These are phyloP conservation scores for Volvox africanus DNA, from an alignment of 139 green algal species.

Conservation along the genomic window DNA sequence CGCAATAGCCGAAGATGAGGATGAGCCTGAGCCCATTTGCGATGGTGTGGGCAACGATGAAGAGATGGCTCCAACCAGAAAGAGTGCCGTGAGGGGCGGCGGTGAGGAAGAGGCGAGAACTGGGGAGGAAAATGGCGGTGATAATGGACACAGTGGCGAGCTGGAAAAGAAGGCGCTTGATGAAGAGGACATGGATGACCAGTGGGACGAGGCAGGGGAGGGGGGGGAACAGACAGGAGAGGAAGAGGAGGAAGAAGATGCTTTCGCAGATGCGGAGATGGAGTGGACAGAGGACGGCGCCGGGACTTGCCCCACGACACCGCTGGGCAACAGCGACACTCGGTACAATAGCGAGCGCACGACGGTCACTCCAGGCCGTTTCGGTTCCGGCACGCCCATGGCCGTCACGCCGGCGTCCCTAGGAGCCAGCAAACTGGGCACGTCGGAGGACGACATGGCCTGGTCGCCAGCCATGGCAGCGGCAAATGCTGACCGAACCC, in stretches of 20 bases:
- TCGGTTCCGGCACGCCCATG: conserved; percentile 29
- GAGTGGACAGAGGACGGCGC: neutral
- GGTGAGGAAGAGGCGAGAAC: neutral
- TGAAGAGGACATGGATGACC: conserved; percentile 15
- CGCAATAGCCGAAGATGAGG: neutral
- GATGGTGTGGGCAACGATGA: neutral
- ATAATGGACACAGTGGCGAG: neutral
- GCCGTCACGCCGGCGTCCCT: conserved; percentile 15
- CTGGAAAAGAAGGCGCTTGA: neutral
- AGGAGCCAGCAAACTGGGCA: neutral
- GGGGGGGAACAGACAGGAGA: neutral
- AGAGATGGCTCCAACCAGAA: neutral
- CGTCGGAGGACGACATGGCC: conserved; percentile 30
- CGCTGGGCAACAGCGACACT: neutral
- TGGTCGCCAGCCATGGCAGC: conserved; percentile 17
- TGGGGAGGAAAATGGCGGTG: neutral
- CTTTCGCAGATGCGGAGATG: neutral
- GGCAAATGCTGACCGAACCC: neutral
- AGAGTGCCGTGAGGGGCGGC: neutral
- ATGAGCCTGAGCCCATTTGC: neutral
- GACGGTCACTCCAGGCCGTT: neutral
- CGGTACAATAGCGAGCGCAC: neutral
- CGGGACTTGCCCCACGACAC: neutral
- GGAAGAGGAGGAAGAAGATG: neutral
- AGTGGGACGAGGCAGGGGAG: conserved; percentile 6